Percentiles rank a stretch among this genome's conserved stretches.
phyloP scores from a whole-genome alignment of 257 asterid species.

The Verbascum thapsus region DNA sequence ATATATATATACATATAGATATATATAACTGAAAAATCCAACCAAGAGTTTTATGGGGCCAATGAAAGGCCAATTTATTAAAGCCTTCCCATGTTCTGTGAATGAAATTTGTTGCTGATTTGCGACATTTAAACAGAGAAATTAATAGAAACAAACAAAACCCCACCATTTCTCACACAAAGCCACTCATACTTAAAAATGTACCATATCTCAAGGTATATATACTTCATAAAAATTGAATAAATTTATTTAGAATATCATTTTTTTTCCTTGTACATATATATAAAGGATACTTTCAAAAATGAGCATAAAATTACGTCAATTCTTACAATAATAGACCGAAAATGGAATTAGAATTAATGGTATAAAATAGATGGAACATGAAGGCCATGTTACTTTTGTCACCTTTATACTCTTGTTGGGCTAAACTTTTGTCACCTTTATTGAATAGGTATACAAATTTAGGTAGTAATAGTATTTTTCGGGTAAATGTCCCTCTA shows the following conservation, averaged over 20 bases:
- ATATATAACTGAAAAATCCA: no score
- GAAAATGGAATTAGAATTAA: no score
- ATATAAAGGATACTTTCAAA: no score
- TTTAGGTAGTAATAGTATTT: constrained; percentile 10
- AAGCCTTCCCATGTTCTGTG: constrained; percentile 81
- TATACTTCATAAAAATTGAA: constrained; percentile 10
- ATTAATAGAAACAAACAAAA: no score
- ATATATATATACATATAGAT: no score
- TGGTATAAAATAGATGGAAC: no score
- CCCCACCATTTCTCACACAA: constrained; percentile 49
- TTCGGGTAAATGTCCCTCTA: constrained; percentile 22
- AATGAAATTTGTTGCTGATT: constrained; percentile 49
- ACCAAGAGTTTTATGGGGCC: constrained; percentile 30
- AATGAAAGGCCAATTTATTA: constrained; percentile 35
- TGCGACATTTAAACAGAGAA: constrained; percentile 31
- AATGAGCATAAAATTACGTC: no score
- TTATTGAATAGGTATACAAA: constrained; percentile 18
- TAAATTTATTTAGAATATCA: no score
- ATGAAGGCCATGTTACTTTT: constrained; percentile 57
- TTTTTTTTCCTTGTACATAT: no score
- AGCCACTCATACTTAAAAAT: neutral
- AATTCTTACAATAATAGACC: no score
- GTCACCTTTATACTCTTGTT: no score
- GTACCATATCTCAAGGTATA: no score
- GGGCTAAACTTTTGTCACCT: neutral